These are phyloP conservation scores for Pleurotus cornucopiae DNA, from an alignment of 768 basidiomycete genomes.

Conservation along the genomic window DNA sequence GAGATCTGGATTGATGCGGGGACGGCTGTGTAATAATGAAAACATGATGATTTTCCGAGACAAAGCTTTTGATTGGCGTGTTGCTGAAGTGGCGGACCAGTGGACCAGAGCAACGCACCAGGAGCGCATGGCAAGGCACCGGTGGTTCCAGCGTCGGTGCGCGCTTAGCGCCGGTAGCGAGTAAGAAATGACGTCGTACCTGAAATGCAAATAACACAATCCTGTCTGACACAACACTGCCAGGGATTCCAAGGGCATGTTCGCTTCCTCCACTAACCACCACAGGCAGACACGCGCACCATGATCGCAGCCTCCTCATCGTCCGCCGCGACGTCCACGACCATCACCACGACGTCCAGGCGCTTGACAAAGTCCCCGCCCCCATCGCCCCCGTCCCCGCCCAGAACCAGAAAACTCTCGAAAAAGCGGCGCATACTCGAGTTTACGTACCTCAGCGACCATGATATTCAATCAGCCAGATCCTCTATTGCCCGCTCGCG, in stretches of 20 bases:
- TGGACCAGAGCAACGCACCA: no score
- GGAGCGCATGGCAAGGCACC: no score
- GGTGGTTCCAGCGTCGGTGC: no score
- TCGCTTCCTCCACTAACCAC: no score
- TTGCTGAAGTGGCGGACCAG: no score
- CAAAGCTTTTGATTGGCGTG: no score
- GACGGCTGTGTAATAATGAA: no score
- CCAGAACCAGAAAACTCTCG: background rate
- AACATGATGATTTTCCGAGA: no score
- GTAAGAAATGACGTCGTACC: constrained; percentile 41
- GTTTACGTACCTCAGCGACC: background rate
- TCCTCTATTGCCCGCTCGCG: background rate
- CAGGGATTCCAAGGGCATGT: no score
- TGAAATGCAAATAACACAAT: constrained; percentile 57
- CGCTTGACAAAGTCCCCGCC: background rate
- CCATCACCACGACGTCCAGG: background rate
- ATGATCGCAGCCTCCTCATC: background rate
- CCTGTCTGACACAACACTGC: constrained; percentile 52
- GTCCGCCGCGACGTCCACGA: background rate
- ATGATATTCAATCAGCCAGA: background rate
- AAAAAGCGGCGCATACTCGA: background rate
- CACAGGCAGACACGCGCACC: no score
- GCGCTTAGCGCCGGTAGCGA: no score
- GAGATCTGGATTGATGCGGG: background rate
- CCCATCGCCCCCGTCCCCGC: background rate